Evolutionary conservation across 495 filamentous ascomycete species (phyloP), one percentile per base, ranked within the genome.

Genomic region (Hypoxylon fuscum): DNA sequence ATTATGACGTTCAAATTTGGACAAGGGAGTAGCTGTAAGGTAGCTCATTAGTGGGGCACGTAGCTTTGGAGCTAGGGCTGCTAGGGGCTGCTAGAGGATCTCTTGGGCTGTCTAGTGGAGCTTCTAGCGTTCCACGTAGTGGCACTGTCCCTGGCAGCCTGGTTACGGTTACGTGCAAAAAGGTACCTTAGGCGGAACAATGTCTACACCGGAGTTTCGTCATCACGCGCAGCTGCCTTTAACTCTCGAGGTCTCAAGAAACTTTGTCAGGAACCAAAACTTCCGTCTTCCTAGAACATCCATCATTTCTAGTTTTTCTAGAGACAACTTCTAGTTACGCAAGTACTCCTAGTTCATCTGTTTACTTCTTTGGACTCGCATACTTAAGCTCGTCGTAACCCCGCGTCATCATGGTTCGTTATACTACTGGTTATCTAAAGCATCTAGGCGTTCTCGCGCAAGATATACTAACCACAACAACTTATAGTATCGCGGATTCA

Each of bases 401-500:
- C 57, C 57, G 40, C 57, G 17, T 41, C 5, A 12, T 18, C 21
- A 59, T 65, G 55, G 62, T 65, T 49, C 53, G 55, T 59, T 55
- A 59, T 55, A 59, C 62, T 25, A 5, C 21, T 55, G 9, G 6
- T 51, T 18, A 46, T 37, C 51, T 62, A 25, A n/a, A n/a, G n/a
- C n/a, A n/a, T n/a, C n/a, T n/a, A n/a, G n/a, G n/a, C 20, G 58
- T 21, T 45, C 41, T 29, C 34, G 29, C 21, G 22, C 8, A 14
- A 47, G 25, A 32, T 29, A n/a, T 52, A 37, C 62, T 72, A 21
- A 73, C 59, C 40, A 32, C 31, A 42, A 41, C 34, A 40, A 6
- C 31, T 10, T 65, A 70, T 73, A 64, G 54, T 68, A 70, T 52
- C 59, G 72, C 9, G 72, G 64, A 51, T 73, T 66, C 53, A 85